A percentile compares a stretch with the other conserved stretches of the same genome.
phyloP scores from a whole-genome alignment of 2,329 filamentous ascomycete species.

The Biscogniauxia marginata region DNA sequence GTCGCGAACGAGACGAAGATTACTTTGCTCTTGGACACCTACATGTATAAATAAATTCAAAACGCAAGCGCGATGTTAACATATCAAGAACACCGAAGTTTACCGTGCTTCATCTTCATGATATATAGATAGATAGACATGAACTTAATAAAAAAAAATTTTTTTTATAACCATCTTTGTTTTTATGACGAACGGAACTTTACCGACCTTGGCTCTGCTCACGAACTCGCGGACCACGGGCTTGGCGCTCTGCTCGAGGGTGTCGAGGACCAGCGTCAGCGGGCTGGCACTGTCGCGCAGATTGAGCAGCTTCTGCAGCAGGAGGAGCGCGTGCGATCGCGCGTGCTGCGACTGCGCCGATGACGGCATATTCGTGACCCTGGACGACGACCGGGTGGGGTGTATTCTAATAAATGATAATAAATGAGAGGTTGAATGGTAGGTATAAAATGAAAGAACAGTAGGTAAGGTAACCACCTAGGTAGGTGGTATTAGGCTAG shows the following conservation, averaged over 20 bases:
- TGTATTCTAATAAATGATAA: neutral
- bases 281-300: conserved; percentile 78
- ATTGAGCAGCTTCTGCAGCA: conserved; percentile 80
- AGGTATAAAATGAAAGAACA: neutral
- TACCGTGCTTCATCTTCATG: neutral
- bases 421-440: neutral
- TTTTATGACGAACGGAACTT: too few relatives aligned
- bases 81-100: too few relatives aligned
- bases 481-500: neutral
- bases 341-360: conserved; percentile 67
- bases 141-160: too few relatives aligned
- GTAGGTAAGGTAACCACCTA: neutral
- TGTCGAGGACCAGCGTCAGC: conserved; percentile 83
- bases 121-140: neutral
- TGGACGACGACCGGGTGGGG: too few relatives aligned
- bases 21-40: conserved; percentile 66
- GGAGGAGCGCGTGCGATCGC: conserved; percentile 78
- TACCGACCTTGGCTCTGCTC: conserved; percentile 67
- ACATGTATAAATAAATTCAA: conserved; percentile 1
- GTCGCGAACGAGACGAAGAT: conserved; percentile 80
- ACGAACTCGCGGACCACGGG: conserved; percentile 73
- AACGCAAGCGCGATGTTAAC: neutral
- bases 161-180: neutral
- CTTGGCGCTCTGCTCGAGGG: conserved; percentile 74
- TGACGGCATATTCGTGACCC: conserved; percentile 48